These are phyloP conservation scores for Rhamnella rubrinervis DNA, from an alignment of 331 rosid species.

Conservation along the genomic window DNA sequence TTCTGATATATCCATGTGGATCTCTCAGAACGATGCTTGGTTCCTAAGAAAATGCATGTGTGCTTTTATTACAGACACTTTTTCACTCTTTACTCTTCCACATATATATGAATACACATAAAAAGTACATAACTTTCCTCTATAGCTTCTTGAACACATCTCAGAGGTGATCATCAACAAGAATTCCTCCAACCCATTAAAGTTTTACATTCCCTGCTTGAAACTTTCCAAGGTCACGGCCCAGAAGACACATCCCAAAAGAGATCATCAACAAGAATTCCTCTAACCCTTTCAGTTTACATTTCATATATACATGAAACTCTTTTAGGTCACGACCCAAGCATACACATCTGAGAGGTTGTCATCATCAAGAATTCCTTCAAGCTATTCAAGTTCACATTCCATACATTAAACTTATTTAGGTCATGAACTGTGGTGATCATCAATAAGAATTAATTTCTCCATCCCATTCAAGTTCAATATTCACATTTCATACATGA, in stretches of 20 bases:
- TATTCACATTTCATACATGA: too few species aligned
- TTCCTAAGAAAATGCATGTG: neutral
- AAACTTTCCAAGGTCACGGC: too few species aligned
- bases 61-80: neutral
- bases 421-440: too few species aligned
- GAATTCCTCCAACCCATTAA: neutral
- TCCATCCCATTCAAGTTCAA: too few species aligned
- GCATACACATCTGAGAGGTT: neutral
- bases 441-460: too few species aligned
- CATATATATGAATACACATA: neutral
- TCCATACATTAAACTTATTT: neutral
- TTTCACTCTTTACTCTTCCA: neutral
- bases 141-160: slow-evolving; percentile 4
- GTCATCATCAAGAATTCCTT: neutral
- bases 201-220: too few species aligned
- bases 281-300: neutral
- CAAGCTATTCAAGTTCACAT: too few species aligned
- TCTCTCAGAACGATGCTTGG: slow-evolving; percentile 7
- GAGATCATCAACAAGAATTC: neutral
- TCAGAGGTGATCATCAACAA: neutral
- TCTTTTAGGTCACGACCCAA: too few species aligned
- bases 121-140: neutral
- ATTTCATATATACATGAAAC: too few species aligned
- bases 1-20: slow-evolving; percentile 1
- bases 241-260: neutral